phyloP scores from a whole-genome alignment of 2,329 filamentous ascomycete species.

The Lasiodiplodia sp. region DNA sequence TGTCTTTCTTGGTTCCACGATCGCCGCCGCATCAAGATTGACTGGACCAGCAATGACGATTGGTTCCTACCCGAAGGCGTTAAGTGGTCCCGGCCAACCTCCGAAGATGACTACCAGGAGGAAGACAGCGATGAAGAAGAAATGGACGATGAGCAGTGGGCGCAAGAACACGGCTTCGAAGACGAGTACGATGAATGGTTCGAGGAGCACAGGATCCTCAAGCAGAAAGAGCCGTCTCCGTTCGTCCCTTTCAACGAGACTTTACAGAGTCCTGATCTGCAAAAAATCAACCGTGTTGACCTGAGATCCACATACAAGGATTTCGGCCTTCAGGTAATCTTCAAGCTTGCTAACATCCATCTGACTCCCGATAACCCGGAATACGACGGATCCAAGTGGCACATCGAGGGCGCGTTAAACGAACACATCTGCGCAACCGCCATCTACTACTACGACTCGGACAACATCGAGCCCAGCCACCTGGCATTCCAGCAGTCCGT shows the following conservation, averaged over 20 bases:
- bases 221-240: not conserved
- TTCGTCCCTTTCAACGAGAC: not conserved
- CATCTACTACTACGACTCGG: conserved; percentile 67
- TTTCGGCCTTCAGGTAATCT: conserved; percentile 65
- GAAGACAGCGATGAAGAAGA: not conserved
- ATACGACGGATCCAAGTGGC: conserved; percentile 63
- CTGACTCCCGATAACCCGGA: conserved; percentile 64
- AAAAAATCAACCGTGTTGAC: conserved; percentile 28
- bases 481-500: conserved; percentile 58
- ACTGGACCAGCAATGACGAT: not conserved
- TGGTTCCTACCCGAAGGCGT: not conserved
- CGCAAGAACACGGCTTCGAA: not conserved
- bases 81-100: not conserved
- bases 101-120: not conserved
- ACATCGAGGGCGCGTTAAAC: conserved; percentile 59
- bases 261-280: not conserved
- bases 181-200: not conserved
- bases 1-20: conserved; percentile 34
- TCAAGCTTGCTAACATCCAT: conserved; percentile 67
- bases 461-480: conserved; percentile 64
- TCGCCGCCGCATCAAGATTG: conserved; percentile 14
- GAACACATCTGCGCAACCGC: conserved; percentile 70
- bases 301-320: conserved; percentile 44
- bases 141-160: not conserved
- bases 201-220: not conserved